Base-by-base conservation (phyloP, 768 basidiomycete species). In the Mycena capillaripes region DNA sequence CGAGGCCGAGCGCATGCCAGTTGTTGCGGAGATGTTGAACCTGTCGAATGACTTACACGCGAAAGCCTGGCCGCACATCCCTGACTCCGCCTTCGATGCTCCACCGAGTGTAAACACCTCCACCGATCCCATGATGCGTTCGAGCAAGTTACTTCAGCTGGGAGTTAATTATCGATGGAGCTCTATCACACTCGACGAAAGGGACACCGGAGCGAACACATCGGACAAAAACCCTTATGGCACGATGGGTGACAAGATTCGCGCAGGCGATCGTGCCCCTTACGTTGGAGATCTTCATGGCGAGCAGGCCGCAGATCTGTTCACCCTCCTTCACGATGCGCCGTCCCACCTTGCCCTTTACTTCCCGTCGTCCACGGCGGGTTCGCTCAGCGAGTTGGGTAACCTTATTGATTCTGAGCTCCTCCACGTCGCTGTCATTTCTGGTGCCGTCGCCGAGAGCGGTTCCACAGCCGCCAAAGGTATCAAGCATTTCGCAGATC, bases 11-110 rank as follows among this genome's bases (percentile, higher is more conserved):
- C 82, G 84, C 11, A 69, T 84, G 27, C 82, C 82, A 0, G 78
- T 84, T n/a, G 79, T 84, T 34, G 78, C 82, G 0, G 80, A 83
- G 67, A 83, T 84, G 83, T 77, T 85, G 16, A 66, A 79, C 58
- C 56, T 79, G 14, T 78, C 82, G 42, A 79, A 76, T 12, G 65
- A 65, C 6, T 48, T 78, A 1, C 40, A 69, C 55, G 62, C 70
- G 2, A 52, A 55, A n/a, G 65, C 73, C 6, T 66, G 59, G 27
- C 25, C 59, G 16, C 52, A 65, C 36, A 64, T 70, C 21, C 69
- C 62, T 11, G 40, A 40, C 8, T 42, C 55, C 23, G 55, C 61
- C 11, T 69, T 58, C 60, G 14, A 27, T 14, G 16, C 19, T 5
- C 32, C 25, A 16, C 3, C 17, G 34, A 16, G 3, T 21, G 19